phyloP scores from a whole-genome alignment of 1,284 basidiomycete species.

The Cryptococcus sp. region DNA sequence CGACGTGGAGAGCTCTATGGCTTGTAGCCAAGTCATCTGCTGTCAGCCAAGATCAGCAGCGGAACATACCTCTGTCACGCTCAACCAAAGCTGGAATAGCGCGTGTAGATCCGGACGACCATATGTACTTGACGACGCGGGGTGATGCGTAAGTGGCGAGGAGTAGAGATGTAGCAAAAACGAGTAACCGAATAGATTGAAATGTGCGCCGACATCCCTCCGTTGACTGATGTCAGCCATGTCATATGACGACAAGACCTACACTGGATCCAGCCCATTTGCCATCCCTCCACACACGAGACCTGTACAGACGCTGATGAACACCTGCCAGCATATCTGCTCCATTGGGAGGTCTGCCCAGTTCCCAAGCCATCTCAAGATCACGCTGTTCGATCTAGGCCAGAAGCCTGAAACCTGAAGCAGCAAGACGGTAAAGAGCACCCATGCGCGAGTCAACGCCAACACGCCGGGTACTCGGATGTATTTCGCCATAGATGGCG shows the following conservation, averaged over 20 bases:
- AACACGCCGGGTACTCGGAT: constrained; percentile 46
- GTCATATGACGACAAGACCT: constrained; percentile 7
- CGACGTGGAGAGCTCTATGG: constrained; percentile 37
- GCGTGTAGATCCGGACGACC: constrained; percentile 49
- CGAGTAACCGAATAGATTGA: constrained; percentile 51
- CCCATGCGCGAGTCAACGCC: constrained; percentile 39
- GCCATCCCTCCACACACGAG: constrained; percentile 43
- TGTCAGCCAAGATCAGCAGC: constrained; percentile 3
- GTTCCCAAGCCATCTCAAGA: constrained; percentile 23
- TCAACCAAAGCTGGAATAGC: constrained; percentile 49
- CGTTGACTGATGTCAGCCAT: constrained; percentile 23
- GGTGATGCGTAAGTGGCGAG: constrained; percentile 49
- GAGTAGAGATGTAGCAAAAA: constrained; percentile 52
- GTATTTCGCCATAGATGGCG: constrained; percentile 27
- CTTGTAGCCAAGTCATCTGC: constrained; percentile 49
- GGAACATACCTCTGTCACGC: constrained; percentile 42
- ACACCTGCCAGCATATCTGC: constrained; percentile 49
- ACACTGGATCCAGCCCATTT: constrained; percentile 46
- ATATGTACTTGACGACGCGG: constrained; percentile 25
- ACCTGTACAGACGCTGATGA: constrained; percentile 45
- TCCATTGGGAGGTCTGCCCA: constrained; percentile 47
- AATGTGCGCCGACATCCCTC: constrained; percentile 41
- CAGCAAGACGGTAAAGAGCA: constrained; percentile 43
- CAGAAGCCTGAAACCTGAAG: constrained; percentile 44
- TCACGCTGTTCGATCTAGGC: constrained; percentile 24